Evolutionary conservation across 2,329 filamentous ascomycete species (phyloP).

Genomic region (Aspergillus sp.): DNA sequence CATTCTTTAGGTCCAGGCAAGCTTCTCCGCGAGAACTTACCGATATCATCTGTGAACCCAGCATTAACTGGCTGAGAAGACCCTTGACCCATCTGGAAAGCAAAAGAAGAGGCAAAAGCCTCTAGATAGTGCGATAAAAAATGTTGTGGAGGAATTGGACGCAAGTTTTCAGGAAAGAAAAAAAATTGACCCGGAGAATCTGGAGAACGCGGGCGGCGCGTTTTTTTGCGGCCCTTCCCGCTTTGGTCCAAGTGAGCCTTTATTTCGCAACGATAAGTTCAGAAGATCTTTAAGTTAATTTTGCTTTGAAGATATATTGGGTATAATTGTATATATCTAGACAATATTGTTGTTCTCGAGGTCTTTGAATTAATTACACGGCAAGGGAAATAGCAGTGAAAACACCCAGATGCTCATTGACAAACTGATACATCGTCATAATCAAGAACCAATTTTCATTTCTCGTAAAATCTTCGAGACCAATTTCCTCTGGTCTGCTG

Average conservation of each 20-base stretch:
- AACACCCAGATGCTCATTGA: no score
- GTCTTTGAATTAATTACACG: no score
- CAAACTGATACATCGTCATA: neutral
- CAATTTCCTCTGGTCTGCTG: conserved; percentile 43
- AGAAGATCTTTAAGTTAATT: no score
- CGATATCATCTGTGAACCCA: conserved; percentile 1
- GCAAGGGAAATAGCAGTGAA: no score
- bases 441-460: conserved; percentile 23
- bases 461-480: conserved; percentile 40
- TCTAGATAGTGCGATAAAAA: neutral
- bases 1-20: no score
- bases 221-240: neutral
- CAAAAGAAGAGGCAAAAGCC: neutral
- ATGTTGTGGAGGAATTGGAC: neutral
- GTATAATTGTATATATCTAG: no score
- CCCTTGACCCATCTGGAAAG: conserved; percentile 13
- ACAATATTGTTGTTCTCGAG: no score
- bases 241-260: neutral
- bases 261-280: no score
- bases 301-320: no score
- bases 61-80: conserved; percentile 12
- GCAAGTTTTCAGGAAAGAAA: neutral
- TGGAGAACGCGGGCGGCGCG: neutral
- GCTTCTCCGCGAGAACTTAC: conserved; percentile 4
- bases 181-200: neutral